Evolutionary conservation across 192 early-diverging fungal genomes (phyloP).

Genomic region (Dimargaris verticillata): DNA sequence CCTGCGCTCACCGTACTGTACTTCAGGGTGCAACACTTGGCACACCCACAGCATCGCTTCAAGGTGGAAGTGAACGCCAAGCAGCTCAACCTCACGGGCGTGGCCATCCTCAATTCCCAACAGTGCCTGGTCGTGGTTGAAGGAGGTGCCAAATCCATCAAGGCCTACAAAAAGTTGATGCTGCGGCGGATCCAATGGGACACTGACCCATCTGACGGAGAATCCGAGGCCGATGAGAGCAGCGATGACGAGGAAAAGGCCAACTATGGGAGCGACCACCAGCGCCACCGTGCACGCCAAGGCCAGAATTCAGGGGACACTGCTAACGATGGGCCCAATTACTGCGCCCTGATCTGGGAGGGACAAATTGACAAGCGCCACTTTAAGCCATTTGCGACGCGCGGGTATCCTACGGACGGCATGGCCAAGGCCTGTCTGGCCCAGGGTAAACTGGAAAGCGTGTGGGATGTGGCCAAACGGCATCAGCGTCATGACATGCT

Average conservation of each 20-base stretch:
- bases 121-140: conserved; percentile 79
- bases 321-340: conserved; percentile 31
- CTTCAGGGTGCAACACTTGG: conserved; percentile 52
- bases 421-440: conserved; percentile 56
- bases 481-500: too few relatives aligned
- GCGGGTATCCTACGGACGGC: conserved; percentile 52
- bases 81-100: conserved; percentile 72
- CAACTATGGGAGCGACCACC: conserved; percentile 1
- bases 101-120: conserved; percentile 53
- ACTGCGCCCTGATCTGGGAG: conserved; percentile 87
- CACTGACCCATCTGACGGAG: conserved; percentile 23
- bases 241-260: conserved; percentile 17
- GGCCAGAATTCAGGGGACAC: neutral
- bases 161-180: conserved; percentile 94
- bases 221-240: conserved; percentile 21
- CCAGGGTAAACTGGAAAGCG: conserved; percentile 52
- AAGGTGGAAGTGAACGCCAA: conserved; percentile 85
- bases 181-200: conserved; percentile 87
- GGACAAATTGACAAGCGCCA: conserved; percentile 60
- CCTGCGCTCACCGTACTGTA: too few relatives aligned
- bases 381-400: conserved; percentile 64
- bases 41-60: conserved; percentile 66
- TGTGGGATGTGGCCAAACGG: conserved; percentile 68
- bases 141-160: conserved; percentile 76
- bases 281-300: conserved; percentile 4